phyloP scores from a whole-genome alignment of 164 flowering plant genomes.

The Sextonia rubra region DNA sequence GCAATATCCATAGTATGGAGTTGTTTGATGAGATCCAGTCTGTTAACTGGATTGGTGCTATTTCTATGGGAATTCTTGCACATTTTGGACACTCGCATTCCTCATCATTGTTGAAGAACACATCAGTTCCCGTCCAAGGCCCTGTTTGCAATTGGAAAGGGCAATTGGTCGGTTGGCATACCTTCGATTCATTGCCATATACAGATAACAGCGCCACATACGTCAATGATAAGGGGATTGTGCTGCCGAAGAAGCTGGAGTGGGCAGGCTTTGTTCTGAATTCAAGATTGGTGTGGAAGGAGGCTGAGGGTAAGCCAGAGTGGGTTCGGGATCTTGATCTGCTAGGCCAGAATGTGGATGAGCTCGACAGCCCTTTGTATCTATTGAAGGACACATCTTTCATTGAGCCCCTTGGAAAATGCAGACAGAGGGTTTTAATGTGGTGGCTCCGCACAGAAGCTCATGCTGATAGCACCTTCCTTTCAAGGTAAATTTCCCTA shows the following conservation, averaged over 20 bases:
- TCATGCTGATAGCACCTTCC: slow-evolving; percentile 89
- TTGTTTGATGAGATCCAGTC: slow-evolving; percentile 90
- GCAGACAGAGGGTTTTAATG: slow-evolving; percentile 82
- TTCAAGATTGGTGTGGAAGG: slow-evolving; percentile 87
- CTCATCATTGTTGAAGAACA: slow-evolving; percentile 12
- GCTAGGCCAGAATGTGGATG: slow-evolving; percentile 33
- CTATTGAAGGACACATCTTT: slow-evolving; percentile 64
- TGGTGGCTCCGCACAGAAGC: slow-evolving; percentile 99
- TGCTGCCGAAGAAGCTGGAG: slow-evolving; percentile 78
- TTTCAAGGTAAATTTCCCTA: slow-evolving; percentile 58
- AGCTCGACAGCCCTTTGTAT: slow-evolving; percentile 67
- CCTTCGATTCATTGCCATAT: slow-evolving; percentile 58
- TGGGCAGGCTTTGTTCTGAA: slow-evolving; percentile 95
- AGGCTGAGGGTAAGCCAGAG: slow-evolving; percentile 57
- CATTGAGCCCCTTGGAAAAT: slow-evolving; percentile 90
- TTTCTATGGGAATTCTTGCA: slow-evolving; percentile 85
- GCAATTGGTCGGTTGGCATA: slow-evolving; percentile 82
- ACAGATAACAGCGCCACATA: slow-evolving; percentile 49
- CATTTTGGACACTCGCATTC: slow-evolving; percentile 41
- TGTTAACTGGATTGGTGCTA: slow-evolving; percentile 83
- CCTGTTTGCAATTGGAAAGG: slow-evolving; percentile 89
- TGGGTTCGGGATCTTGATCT: slow-evolving; percentile 72
- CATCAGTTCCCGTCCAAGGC: slow-evolving; percentile 73
- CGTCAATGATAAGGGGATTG: slow-evolving; percentile 68
- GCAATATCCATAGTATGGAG: slow-evolving; percentile 91